A percentile compares a stretch with the other conserved stretches of the same genome.
Conservation (phyloP, 371 early-diverging fungal genomes). For the Zancudomyces culisetae region DNA sequence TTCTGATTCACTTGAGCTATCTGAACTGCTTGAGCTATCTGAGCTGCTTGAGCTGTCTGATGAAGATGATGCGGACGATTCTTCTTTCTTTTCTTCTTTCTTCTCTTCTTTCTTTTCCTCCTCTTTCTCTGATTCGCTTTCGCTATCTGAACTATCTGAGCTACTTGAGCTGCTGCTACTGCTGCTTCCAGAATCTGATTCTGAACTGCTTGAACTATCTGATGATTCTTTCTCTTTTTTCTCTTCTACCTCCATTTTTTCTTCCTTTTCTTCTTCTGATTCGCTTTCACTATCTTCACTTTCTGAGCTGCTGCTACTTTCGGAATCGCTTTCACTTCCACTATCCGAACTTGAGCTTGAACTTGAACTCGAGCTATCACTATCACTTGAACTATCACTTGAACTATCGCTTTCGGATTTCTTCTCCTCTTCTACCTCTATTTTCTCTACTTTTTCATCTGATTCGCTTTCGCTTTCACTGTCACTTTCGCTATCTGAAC, state of each 20-base stretch:
- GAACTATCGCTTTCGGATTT: conserved; percentile 1
- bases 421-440: background rate
- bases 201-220: too few species aligned
- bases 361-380: conserved; percentile 7
- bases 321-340: conserved; percentile 5
- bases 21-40: conserved; percentile 8
- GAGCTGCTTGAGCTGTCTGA: too few species aligned
- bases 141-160: conserved; percentile 8
- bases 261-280: background rate
- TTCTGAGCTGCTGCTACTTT: conserved; percentile 9
- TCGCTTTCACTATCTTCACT: conserved; percentile 3
- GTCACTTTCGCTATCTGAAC: too few species aligned
- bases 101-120: conserved; percentile 3
- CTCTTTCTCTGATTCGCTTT: conserved; percentile 5
- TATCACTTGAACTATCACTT: background rate
- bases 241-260: background rate
- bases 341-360: conserved; percentile 4
- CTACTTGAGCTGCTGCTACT: conserved; percentile 10
- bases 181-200: conserved; percentile 3
- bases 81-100: background rate
- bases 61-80: background rate
- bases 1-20: conserved; percentile 8
- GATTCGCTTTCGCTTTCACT: too few species aligned
- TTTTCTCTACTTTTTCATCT: background rate
- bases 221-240: background rate